These are phyloP conservation scores for Erodium trifolium DNA, from an alignment of 441 rosid species.

Conservation along the genomic window DNA sequence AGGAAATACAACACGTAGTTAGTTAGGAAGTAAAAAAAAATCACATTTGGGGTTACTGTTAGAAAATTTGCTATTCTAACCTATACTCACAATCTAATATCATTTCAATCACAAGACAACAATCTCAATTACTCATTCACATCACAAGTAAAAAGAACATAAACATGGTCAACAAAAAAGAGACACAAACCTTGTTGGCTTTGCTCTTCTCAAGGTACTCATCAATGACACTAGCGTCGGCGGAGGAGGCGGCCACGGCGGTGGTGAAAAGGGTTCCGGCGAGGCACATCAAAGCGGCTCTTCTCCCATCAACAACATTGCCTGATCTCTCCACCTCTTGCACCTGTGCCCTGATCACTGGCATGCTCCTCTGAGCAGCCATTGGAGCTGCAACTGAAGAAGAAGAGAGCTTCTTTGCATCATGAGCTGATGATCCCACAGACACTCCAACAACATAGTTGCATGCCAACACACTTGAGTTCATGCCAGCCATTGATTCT, in stretches of 20 bases:
- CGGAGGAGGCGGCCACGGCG: constrained; percentile 51
- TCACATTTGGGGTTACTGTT: too few species aligned
- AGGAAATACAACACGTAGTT: too few species aligned
- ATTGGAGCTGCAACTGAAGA: constrained; percentile 28
- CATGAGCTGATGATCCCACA: constrained; percentile 44
- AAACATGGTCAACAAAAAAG: too few species aligned
- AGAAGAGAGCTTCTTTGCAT: constrained; percentile 38
- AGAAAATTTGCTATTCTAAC: too few species aligned
- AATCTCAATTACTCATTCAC: too few species aligned
- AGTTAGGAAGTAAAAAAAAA: too few species aligned
- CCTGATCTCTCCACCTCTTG: neutral
- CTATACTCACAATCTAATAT: too few species aligned
- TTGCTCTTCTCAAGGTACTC: constrained; percentile 93
- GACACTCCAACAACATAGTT: constrained; percentile 42
- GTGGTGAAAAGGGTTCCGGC: constrained; percentile 68
- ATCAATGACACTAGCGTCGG: constrained; percentile 73
- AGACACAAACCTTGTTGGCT: constrained; percentile 61
- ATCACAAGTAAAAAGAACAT: neutral
- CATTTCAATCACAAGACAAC: too few species aligned
- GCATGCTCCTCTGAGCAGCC: constrained; percentile 30
- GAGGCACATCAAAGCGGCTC: constrained; percentile 55
- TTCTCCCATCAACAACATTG: constrained; percentile 43
- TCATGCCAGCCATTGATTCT: constrained; percentile 57
- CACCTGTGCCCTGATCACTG: constrained; percentile 57
- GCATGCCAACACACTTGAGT: constrained; percentile 78